Evolutionary conservation across 768 basidiomycete species (phyloP), one percentile per base, ranked within the genome.

Genomic region (Solioccasus polychromus): DNA sequence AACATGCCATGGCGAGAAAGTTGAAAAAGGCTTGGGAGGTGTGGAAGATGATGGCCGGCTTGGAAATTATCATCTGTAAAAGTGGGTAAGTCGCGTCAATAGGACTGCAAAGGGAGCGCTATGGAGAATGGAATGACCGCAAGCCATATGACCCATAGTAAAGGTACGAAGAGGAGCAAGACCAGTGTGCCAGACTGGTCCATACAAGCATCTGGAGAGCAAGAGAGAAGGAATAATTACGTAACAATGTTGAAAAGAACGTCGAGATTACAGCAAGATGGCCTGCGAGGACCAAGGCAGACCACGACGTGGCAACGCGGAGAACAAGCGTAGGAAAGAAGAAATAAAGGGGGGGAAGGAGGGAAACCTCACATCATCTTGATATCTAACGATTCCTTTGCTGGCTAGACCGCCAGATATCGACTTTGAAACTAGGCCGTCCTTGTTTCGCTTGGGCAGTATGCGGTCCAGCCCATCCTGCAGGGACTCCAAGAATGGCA

Each of bases 1-100:
- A 92, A 61, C 91, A 94, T 37, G 85, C 86, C 81, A 95, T 86
- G 11, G 90, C 81, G 36, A 97, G 76, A 61, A 97, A 96, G 64
- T 87, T 85, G 81, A 95, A 92, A 75, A 97, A 93, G 43, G 82
- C 77, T 71, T 95, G 88, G 3, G 79, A 82, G 24, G 78, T 64
- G 62, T 88, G 82, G 61, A 83, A 82, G 44, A 90, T 74, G 60
- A 92, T 87, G 50, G 82, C 74, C 7, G 87, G 83, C 71, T 90
- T 91, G 19, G 88, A 84, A 36, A 92, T 80, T 55, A 92, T 91
- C 87, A 91, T 88, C 90, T 92, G 54, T 17, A 54, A 45, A 45
- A 17, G 19, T 25, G 15, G 53, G 38, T 30, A 48, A 47, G 36
- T 35, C 50, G 56, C 35, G 55, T 59, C 51, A 58, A 45, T 32